A percentile compares a stretch with the other conserved stretches of the same genome.
These are phyloP conservation scores for Sporothrix luriei DNA, from an alignment of 2,329 filamentous ascomycete species.

Conservation along the genomic window DNA sequence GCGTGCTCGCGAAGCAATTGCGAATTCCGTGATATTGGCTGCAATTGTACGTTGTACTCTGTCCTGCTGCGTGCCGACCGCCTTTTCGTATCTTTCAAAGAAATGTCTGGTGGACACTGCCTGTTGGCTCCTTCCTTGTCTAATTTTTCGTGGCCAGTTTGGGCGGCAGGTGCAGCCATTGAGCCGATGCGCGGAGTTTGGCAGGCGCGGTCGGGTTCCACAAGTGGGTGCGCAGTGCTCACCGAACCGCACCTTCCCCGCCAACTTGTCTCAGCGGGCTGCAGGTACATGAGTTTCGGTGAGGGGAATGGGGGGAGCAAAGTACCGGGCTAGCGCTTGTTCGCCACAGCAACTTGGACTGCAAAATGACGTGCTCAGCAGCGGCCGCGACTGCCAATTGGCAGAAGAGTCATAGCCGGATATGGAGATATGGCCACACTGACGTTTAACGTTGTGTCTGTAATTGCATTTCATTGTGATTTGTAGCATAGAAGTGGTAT, in stretches of 20 bases:
- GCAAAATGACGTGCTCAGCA: slow-evolving; percentile 31
- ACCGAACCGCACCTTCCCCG: slow-evolving; percentile 27
- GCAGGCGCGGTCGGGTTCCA: neutral
- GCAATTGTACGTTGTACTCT: slow-evolving; percentile 5
- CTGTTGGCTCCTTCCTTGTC: neutral
- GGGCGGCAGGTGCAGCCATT: slow-evolving; percentile 22
- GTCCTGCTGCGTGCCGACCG: slow-evolving; percentile 24
- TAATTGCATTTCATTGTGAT: no score
- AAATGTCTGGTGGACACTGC: neutral
- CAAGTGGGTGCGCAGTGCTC: slow-evolving; percentile 19
- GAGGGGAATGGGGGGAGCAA: neutral
- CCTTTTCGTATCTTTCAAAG: slow-evolving; percentile 19
- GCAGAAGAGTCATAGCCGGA: neutral
- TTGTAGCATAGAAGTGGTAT: neutral
- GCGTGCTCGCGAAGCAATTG: slow-evolving; percentile 30
- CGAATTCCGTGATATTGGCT: slow-evolving; percentile 13
- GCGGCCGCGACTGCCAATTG: slow-evolving; percentile 18
- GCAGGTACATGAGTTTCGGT: slow-evolving; percentile 8
- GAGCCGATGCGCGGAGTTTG: slow-evolving; percentile 29
- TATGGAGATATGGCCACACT: neutral
- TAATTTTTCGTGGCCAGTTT: slow-evolving; percentile 15
- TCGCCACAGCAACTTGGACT: slow-evolving; percentile 7
- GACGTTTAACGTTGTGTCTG: no score
- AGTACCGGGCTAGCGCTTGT: slow-evolving; percentile 17
- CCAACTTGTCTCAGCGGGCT: neutral